Base-by-base conservation (phyloP, 345 rosid species). In the Aquilaria sinensis region DNA sequence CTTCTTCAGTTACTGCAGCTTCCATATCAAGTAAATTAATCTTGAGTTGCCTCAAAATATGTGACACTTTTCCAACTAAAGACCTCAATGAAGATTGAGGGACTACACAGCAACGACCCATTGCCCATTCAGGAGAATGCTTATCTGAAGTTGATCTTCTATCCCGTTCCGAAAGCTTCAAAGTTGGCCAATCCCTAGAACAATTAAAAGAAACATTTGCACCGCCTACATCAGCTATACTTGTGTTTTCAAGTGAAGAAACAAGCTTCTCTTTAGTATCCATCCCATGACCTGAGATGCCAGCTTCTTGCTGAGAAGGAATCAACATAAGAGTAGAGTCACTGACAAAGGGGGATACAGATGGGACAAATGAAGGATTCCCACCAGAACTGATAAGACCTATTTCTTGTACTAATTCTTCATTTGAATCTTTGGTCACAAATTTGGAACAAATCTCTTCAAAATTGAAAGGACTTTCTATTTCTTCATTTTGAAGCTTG, bases 1-100 rank as follows among this genome's bases (percentile, higher is more conserved):
- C 83, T 73, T 81, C 91, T 77, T 81, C 91, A 77, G 85, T 75
- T 57, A 94, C 80, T 51, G 89, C 96, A 67, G 91, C 93, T 66
- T 88, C 96, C 83, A 94, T 90, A 79, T 94, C 99, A 65, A 94
- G 92, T 76, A 94, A 80, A 81, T 72, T 79, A 70, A 80, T 78
- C 85, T 86, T 94, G 50, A 94, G 85, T 69, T 62, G 68, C 71
- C 82, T 83, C 57, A 74, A 63, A 65, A 85, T 75, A 51, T 48
- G 76, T 56, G 78, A 77, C 69, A 71, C 70, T 67, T 83, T 87
- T 60, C 92, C 96, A 34, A 63, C 67, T 54, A 94, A 65, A 62
- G 88, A 90, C 82, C 80, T 85, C 70, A 86, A 67, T 48, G 99
- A 83, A 62, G 97, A 81, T 60, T 73, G 78, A 23, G 96, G 96